These are phyloP conservation scores for Coccomyxa subellipsoidea DNA, from an alignment of 163 green algal genomes.

Conservation along the genomic window DNA sequence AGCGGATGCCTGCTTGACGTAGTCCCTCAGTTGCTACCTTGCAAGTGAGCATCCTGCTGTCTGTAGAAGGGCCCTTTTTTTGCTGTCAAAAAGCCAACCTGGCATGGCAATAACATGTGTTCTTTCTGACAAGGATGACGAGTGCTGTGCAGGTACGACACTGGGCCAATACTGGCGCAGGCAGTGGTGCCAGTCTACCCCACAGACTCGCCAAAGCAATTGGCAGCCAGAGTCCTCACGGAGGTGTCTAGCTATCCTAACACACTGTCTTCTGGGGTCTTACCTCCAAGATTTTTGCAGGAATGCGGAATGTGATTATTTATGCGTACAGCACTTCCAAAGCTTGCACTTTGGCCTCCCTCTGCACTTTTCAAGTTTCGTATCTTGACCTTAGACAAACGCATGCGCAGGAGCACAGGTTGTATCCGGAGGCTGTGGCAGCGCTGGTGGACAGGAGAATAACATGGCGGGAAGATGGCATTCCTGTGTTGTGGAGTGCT, in stretches of 20 bases:
- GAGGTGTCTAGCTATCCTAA: constrained; percentile 37
- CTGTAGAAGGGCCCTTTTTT: not conserved
- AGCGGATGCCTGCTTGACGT: no score
- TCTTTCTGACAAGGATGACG: not conserved
- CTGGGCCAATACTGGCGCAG: constrained; percentile 90
- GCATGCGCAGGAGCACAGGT: constrained; percentile 72
- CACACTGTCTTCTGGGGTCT: not conserved
- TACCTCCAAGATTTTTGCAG: not conserved
- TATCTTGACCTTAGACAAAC: no score
- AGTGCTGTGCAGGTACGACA: constrained; percentile 76
- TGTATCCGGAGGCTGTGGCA: constrained; percentile 86
- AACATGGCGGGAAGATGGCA: constrained; percentile 85
- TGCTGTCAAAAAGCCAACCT: not conserved
- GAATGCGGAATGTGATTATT: no score
- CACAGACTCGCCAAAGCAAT: constrained; percentile 70
- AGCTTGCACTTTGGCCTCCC: no score
- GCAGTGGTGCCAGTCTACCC: constrained; percentile 80
- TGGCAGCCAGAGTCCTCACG: constrained; percentile 84
- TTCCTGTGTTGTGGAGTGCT: constrained; percentile 74
- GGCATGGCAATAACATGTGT: not conserved
- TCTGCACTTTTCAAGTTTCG: no score
- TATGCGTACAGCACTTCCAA: no score
- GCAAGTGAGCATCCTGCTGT: no score
- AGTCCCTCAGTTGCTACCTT: no score
- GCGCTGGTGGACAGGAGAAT: constrained; percentile 87